Base-by-base conservation (phyloP, 768 basidiomycete species). In the Mycena leptocephala region DNA sequence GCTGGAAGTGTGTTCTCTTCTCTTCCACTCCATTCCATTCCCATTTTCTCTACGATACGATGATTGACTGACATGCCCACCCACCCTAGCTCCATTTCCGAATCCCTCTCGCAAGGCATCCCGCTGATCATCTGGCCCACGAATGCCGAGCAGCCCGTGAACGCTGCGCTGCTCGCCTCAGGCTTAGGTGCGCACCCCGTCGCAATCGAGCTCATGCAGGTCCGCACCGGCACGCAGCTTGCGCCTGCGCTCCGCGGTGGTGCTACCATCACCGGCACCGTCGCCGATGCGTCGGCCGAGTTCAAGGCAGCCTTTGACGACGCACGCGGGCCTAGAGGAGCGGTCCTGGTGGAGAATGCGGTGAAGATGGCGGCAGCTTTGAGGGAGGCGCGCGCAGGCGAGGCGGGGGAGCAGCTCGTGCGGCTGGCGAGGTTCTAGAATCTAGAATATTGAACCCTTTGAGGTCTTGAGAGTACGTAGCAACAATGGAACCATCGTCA, bases 41-140 rank as follows among this genome's bases (percentile, higher is more conserved):
- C n/a, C n/a, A n/a, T n/a, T n/a, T n/a, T n/a, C n/a, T n/a, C n/a
- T n/a, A n/a, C n/a, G n/a, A n/a, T n/a, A n/a, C n/a, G n/a, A n/a
- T n/a, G n/a, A n/a, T n/a, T n/a, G n/a, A n/a, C n/a, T n/a, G n/a
- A n/a, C n/a, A n/a, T n/a, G n/a, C n/a, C n/a, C n/a, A n/a, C n/a
- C n/a, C n/a, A n/a, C n/a, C n/a, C 43, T 13, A 67, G 65, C 46
- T 67, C 65, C 11, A 24, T 51, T 1, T n/a, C 65, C 28, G 65
- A 67, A 43, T 51, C 65, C 1, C 16, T 64, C 4, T 24, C 63
- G 0, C 41, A 30, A 18, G 63, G 63, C 18, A 28, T 64, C 39
- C 65, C 65, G 6, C 65, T 67, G 46, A 67, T 67, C 22, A 10
- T 67, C 11, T 67, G 65, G 65, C 65, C 65, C 0, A 26, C n/a